Evolutionary conservation across 2,329 filamentous ascomycete genomes (phyloP).

Genomic region (Xylaria sp.): DNA sequence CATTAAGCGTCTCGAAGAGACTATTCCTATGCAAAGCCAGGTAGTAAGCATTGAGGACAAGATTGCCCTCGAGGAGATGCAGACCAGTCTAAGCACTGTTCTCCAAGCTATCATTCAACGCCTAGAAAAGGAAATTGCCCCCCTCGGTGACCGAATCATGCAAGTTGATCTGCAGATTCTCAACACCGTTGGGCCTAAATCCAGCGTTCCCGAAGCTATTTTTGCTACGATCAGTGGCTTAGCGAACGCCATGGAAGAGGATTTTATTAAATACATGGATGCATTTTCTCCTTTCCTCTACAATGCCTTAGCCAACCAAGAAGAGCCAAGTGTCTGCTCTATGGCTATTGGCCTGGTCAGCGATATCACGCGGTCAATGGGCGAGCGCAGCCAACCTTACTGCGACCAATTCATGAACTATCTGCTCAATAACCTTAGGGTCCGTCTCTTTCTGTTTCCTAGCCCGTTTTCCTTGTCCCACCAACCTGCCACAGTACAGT

Average conservation of each 20-base stretch:
- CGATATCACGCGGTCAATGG: conserved; percentile 92
- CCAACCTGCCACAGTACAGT: conserved; percentile 14
- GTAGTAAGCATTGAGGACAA: conserved; percentile 97
- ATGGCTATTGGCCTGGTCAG: conserved; percentile 98
- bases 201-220: conserved; percentile 91
- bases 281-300: conserved; percentile 92
- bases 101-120: conserved; percentile 91
- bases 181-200: conserved; percentile 80
- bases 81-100: conserved; percentile 92
- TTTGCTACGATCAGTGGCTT: conserved; percentile 94
- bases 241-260: conserved; percentile 88
- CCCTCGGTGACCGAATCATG: conserved; percentile 95
- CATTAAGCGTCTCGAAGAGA: conserved; percentile 89
- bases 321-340: conserved; percentile 91
- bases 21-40: conserved; percentile 87
- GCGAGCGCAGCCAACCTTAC: conserved; percentile 90
- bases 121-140: conserved; percentile 88
- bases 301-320: conserved; percentile 93
- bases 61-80: conserved; percentile 96
- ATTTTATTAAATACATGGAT: conserved; percentile 98
- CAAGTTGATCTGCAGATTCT: conserved; percentile 84
- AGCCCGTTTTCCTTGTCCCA: conserved; percentile 6
- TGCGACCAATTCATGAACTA: conserved; percentile 99
- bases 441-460: conserved; percentile 55
- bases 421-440: conserved; percentile 88